A percentile compares a stretch with the other conserved stretches of the same genome.
phyloP scores from a whole-genome alignment of 2,329 filamentous ascomycete species.

The Paecilomyces niveus region DNA sequence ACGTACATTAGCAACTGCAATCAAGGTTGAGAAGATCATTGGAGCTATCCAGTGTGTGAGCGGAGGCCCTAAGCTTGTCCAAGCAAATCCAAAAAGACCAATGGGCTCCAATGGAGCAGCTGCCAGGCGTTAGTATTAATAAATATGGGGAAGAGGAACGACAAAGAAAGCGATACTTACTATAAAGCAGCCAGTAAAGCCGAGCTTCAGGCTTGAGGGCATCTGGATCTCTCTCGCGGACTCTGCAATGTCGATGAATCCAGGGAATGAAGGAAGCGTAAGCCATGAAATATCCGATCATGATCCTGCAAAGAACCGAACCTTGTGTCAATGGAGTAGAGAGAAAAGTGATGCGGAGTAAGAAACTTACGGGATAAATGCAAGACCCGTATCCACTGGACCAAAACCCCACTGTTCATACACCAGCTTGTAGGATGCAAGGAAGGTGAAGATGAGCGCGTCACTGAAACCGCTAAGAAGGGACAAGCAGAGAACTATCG shows the following conservation, averaged over 20 bases:
- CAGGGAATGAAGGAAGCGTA: slow-evolving; percentile 51
- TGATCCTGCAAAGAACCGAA: slow-evolving; percentile 25
- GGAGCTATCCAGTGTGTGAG: slow-evolving; percentile 54
- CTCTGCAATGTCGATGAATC: slow-evolving; percentile 39
- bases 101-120: slow-evolving; percentile 51
- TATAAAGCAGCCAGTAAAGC: slow-evolving; percentile 53
- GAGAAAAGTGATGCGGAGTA: background rate
- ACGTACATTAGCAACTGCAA: slow-evolving; percentile 55
- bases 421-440: slow-evolving; percentile 55
- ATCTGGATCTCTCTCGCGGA: slow-evolving; percentile 31
- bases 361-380: slow-evolving; percentile 45
- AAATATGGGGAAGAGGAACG: background rate
- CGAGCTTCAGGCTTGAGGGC: slow-evolving; percentile 56
- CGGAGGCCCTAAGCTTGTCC: slow-evolving; percentile 49
- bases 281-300: slow-evolving; percentile 52
- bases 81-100: slow-evolving; percentile 56
- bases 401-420: slow-evolving; percentile 55
- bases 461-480: slow-evolving; percentile 60
- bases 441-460: slow-evolving; percentile 60
- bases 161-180: slow-evolving; percentile 14
- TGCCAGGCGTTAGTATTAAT: slow-evolving; percentile 9
- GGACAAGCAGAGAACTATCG: slow-evolving; percentile 56
- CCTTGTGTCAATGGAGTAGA: background rate
- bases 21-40: slow-evolving; percentile 51
- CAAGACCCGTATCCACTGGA: slow-evolving; percentile 40